Evolutionary conservation across 1,284 basidiomycete genomes (phyloP).

Genomic region (Puccinia coronata): DNA sequence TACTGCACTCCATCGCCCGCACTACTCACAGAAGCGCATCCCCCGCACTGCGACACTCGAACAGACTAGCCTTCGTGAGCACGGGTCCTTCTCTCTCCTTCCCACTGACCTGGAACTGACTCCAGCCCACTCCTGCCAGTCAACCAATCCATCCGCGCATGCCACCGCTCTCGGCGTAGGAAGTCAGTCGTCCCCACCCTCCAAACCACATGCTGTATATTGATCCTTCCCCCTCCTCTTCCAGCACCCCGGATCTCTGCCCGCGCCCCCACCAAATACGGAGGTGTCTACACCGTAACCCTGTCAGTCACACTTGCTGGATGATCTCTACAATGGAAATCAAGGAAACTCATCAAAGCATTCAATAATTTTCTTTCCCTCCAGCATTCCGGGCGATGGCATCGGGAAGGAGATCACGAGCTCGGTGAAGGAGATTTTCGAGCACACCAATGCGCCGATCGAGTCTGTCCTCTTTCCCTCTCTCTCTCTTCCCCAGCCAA

Average conservation of each 20-base stretch:
- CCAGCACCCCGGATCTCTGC: conserved; percentile 36
- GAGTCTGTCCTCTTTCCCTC: conserved; percentile 66
- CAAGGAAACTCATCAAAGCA: too few relatives aligned
- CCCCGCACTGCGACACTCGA: too few relatives aligned
- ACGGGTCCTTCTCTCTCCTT: background rate
- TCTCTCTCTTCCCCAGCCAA: background rate
- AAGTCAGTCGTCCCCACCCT: background rate
- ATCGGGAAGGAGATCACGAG: conserved; percentile 96
- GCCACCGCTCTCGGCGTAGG: conserved; percentile 15
- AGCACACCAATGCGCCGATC: conserved; percentile 94
- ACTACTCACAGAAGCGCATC: background rate
- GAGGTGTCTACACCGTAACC: conserved; percentile 68
- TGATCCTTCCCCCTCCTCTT: background rate
- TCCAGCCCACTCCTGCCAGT: background rate
- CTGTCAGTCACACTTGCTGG: conserved; percentile 8
- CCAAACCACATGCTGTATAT: background rate
- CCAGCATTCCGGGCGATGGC: conserved; percentile 71
- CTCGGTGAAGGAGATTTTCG: conserved; percentile 98
- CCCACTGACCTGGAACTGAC: background rate
- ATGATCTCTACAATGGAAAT: background rate
- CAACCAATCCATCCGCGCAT: background rate
- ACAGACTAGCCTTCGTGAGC: background rate
- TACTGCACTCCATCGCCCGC: background rate
- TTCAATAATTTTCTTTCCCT: background rate
- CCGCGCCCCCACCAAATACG: conserved; percentile 88